Base-by-base conservation (phyloP, 768 basidiomycete genomes). In the Mycena leptocephala region DNA sequence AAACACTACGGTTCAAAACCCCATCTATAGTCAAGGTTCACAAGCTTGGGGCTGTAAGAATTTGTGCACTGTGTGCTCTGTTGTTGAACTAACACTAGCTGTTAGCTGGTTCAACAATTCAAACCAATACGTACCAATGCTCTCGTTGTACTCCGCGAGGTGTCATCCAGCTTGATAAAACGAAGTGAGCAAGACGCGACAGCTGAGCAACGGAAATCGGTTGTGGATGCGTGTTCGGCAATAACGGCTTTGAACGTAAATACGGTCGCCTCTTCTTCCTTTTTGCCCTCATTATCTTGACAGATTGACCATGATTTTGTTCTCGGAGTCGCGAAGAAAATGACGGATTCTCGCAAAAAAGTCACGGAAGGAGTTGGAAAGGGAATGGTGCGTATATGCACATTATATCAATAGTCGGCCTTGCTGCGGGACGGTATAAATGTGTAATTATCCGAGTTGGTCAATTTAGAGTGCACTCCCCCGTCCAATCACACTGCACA, bases 1-100 rank as follows among this genome's bases (percentile, higher is more conserved):
- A 93, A 81, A 93, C 93, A 0, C 79, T 91, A 65, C 92, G 95
- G 16, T 96, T 96, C 88, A 95, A 95, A 82, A 84, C 91, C 10
- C 83, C 92, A 4, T 90, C 93, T 0, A 88, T 94, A 22, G 89
- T 93, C 51, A 95, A 95, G 82, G 87, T 91, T 46, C 90, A 96
- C 83, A 96, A 94, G 82, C 90, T 95, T 56, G 93, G 94, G 55
- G 87, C 87, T 76, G 95, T 96, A 81, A 79, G 92, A 33, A 26
- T 64, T 87, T 65, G 30, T 41, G 46, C 20, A 18, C 13, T 51
- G 61, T 16, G 22, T 53, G 30, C 6, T 28, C 59, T 26, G 14
- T 39, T 53, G 16, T 43, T 35, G 39, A 39, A 73, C 24, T 64
- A 11, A 69, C 39, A 58, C 77, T 20, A 69, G 39, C n/a, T 30